These are phyloP conservation scores for Edhazardia aedis DNA, from an alignment of 371 early-diverging fungal species.

Conservation along the genomic window DNA sequence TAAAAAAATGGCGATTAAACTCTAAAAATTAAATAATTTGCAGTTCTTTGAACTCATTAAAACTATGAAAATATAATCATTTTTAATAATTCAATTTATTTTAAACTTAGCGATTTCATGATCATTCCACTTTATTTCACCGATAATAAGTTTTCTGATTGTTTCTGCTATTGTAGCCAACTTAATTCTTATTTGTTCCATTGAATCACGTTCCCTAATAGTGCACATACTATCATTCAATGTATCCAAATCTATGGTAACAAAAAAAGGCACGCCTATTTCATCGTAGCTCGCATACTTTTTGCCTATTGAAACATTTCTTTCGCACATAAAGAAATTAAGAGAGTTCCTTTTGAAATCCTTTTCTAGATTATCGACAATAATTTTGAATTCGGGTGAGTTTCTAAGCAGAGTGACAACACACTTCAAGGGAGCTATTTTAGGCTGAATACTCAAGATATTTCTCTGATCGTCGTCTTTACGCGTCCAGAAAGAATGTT, in stretches of 20 bases:
- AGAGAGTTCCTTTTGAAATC: conserved; percentile 14
- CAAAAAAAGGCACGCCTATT: conserved; percentile 83
- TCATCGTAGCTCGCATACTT: conserved; percentile 94
- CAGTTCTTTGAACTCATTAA: too few species aligned
- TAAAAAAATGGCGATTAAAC: too few species aligned
- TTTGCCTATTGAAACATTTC: conserved; percentile 59
- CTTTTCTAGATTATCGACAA: conserved; percentile 50
- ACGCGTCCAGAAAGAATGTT: conserved; percentile 76
- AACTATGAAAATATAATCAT: too few species aligned
- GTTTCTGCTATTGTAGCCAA: too few species aligned
- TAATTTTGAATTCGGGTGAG: conserved; percentile 54
- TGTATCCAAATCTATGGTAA: conserved; percentile 94
- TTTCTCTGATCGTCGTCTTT: conserved; percentile 62
- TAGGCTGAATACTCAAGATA: conserved; percentile 48
- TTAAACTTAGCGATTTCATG: too few species aligned
- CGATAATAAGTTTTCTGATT: too few species aligned
- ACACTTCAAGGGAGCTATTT: conserved; percentile 75
- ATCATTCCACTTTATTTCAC: too few species aligned
- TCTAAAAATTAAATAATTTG: too few species aligned
- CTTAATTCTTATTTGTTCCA: conserved; percentile 71
- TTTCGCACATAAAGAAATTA: conserved; percentile 24
- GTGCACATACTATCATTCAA: conserved; percentile 72
- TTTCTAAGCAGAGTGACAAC: conserved; percentile 66
- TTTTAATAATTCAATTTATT: too few species aligned
- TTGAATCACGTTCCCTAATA: conserved; percentile 82